These are phyloP conservation scores for Paulinella micropora DNA, from an alignment of 78 protist genomes.

Conservation along the genomic window DNA sequence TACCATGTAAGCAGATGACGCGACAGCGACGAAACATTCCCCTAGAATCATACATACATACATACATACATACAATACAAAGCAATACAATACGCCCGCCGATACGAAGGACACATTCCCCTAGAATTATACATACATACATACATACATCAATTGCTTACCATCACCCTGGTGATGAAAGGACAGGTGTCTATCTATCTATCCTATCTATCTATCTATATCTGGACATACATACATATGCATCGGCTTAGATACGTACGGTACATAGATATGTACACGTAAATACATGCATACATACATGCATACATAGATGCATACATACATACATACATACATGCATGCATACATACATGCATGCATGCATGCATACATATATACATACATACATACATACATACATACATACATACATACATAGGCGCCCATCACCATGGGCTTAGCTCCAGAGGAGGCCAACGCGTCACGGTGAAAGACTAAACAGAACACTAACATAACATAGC, in stretches of 20 bases:
- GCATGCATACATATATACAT: neutral
- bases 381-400: neutral
- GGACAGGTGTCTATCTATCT: neutral
- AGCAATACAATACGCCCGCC: too few relatives aligned
- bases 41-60: too few relatives aligned
- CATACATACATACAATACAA: too few relatives aligned
- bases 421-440: neutral
- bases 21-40: too few relatives aligned
- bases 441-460: too few relatives aligned
- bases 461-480: too few relatives aligned
- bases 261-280: neutral
- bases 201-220: neutral
- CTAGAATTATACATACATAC: neutral
- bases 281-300: neutral
- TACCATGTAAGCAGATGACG: too few relatives aligned
- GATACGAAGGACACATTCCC: too few relatives aligned
- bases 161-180: too few relatives aligned
- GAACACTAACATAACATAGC: too few relatives aligned
- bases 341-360: neutral
- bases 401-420: neutral
- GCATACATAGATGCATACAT: neutral
- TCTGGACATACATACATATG: neutral
- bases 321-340: neutral
- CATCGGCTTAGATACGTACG: neutral
- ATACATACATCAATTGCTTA: neutral